Evolutionary conservation across 2,329 filamentous ascomycete genomes (phyloP).

Genomic region (Phyllosticta citribraziliensis): DNA sequence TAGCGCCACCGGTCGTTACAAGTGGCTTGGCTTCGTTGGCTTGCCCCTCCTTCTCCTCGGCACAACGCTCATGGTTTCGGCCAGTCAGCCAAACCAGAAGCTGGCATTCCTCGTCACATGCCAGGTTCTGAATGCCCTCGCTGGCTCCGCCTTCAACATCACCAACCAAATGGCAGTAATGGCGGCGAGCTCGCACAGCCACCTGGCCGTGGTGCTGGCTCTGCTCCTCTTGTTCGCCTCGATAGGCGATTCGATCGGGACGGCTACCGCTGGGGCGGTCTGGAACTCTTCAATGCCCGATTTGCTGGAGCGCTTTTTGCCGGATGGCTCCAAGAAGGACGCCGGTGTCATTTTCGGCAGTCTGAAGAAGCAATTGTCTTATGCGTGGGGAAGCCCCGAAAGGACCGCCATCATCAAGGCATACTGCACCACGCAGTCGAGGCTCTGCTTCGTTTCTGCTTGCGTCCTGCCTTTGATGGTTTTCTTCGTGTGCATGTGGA

Average conservation of each 20-base stretch:
- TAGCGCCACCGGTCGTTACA: constrained; percentile 13
- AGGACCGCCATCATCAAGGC: constrained; percentile 29
- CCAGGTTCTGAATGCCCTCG: constrained; percentile 22
- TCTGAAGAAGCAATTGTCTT: constrained; percentile 44
- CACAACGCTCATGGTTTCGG: constrained; percentile 22
- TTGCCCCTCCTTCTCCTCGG: constrained; percentile 22
- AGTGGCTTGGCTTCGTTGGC: constrained; percentile 9
- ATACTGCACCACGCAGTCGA: constrained; percentile 22
- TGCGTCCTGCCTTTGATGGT: neutral
- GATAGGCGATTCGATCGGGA: constrained; percentile 35
- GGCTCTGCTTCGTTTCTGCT: constrained; percentile 17
- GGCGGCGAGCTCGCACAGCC: constrained; percentile 36
- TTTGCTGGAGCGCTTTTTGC: constrained; percentile 39
- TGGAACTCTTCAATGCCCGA: constrained; percentile 49
- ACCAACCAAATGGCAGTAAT: constrained; percentile 4
- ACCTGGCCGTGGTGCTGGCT: constrained; percentile 52
- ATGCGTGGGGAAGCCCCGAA: constrained; percentile 37
- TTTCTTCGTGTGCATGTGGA: neutral
- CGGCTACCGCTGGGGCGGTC: constrained; percentile 49
- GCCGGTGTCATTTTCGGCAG: constrained; percentile 41
- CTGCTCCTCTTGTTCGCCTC: constrained; percentile 49
- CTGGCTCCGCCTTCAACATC: constrained; percentile 19
- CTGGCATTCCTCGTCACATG: constrained; percentile 24
- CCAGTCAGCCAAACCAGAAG: constrained; percentile 17
- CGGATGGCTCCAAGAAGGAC: constrained; percentile 26